Conservation (phyloP, 2,329 filamentous ascomycete species). For the Pseudopyrenochaeta lycopersici region DNA sequence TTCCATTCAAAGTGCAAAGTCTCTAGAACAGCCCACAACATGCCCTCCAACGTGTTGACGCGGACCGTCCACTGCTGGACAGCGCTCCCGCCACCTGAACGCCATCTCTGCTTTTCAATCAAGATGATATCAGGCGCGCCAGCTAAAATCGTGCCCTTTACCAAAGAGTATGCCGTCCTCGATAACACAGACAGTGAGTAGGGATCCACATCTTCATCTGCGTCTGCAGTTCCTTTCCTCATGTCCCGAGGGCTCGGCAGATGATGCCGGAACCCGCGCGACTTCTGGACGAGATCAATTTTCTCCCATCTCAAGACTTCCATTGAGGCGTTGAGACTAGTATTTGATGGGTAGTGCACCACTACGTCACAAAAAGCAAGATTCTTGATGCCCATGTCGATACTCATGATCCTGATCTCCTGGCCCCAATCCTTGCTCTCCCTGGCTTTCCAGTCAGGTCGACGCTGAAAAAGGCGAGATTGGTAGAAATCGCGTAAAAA, state of each 20-base stretch:
- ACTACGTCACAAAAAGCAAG: slow-evolving; percentile 75
- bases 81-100: slow-evolving; percentile 69
- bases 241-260: not conserved
- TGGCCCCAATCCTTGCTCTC: slow-evolving; percentile 30
- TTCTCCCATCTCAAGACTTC: slow-evolving; percentile 40
- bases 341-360: slow-evolving; percentile 28
- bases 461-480: slow-evolving; percentile 6
- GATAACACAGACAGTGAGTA: slow-evolving; percentile 66
- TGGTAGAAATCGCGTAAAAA: slow-evolving; percentile 54
- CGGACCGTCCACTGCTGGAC: slow-evolving; percentile 85
- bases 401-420: slow-evolving; percentile 68
- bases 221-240: not conserved
- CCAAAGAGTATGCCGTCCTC: slow-evolving; percentile 63
- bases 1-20: slow-evolving; percentile 9
- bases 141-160: slow-evolving; percentile 58
- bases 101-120: slow-evolving; percentile 72
- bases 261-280: not conserved
- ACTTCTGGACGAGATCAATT: slow-evolving; percentile 32
- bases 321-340: slow-evolving; percentile 27
- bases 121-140: slow-evolving; percentile 73
- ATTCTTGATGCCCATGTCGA: slow-evolving; percentile 87
- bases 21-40: slow-evolving; percentile 73
- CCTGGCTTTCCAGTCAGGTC: slow-evolving; percentile 3
- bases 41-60: slow-evolving; percentile 83
- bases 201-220: slow-evolving; percentile 40